Conservation (phyloP, 225 moss, liverwort and hornwort species). For the Ulota crispa region DNA sequence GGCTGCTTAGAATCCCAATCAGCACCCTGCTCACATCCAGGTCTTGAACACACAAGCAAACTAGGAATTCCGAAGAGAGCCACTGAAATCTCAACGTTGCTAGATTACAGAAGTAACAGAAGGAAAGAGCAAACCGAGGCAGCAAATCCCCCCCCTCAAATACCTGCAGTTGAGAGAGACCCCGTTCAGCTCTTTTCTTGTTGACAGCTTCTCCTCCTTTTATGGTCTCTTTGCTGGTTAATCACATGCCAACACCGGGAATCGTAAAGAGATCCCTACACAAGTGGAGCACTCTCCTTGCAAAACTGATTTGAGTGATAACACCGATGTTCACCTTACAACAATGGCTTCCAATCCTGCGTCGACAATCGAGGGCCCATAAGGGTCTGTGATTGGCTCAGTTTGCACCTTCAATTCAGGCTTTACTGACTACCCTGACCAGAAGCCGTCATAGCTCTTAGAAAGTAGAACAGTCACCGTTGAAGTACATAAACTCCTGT, state of each 20-base stretch:
- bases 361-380: conserved; percentile 82
- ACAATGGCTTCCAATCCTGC: conserved; percentile 72
- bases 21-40: background rate
- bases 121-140: background rate
- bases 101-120: background rate
- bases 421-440: conserved; percentile 65
- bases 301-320: background rate
- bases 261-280: background rate
- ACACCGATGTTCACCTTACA: conserved; percentile 52
- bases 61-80: background rate
- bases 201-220: conserved; percentile 78
- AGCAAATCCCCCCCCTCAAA: background rate
- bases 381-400: conserved; percentile 72
- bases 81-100: background rate
- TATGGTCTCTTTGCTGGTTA: conserved; percentile 62
- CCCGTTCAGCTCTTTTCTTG: conserved; percentile 74
- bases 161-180: conserved; percentile 74
- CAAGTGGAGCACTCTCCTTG: background rate
- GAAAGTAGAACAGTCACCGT: background rate
- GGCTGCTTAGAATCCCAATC: background rate
- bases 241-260: conserved; percentile 19
- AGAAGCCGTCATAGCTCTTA: conserved; percentile 3
- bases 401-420: conserved; percentile 65
- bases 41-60: background rate
- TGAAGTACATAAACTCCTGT: background rate